Percentiles rank a stretch among this genome's conserved stretches.
phyloP scores from a whole-genome alignment of 257 asterid genomes.

The Penstemon newberryi region DNA sequence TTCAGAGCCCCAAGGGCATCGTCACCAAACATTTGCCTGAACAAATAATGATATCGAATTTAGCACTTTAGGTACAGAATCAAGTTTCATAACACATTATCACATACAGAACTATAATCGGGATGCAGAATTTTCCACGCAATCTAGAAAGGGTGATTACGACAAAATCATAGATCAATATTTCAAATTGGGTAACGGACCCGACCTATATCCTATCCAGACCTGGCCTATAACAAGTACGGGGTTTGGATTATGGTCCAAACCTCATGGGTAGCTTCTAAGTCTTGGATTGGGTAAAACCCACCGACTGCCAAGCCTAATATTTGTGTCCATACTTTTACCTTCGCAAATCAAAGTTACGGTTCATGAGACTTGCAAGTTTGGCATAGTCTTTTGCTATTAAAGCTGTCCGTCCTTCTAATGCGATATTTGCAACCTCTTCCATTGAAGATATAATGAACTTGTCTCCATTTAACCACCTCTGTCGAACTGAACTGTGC shows the following conservation, averaged over 20 bases:
- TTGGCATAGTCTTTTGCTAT: conserved; percentile 60
- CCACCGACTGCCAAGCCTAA: no score
- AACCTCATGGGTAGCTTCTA: no score
- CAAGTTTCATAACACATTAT: neutral
- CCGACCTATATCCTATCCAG: no score
- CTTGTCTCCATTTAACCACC: conserved; percentile 87
- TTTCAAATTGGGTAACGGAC: neutral
- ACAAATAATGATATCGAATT: neutral
- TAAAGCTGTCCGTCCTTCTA: conserved; percentile 69
- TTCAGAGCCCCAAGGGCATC: conserved; percentile 80
- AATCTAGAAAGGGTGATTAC: neutral
- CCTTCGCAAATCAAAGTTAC: conserved; percentile 86
- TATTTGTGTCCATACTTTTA: conserved; percentile 16
- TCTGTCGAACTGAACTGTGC: conserved; percentile 82
- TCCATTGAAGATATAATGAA: conserved; percentile 78
- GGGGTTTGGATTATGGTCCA: no score
- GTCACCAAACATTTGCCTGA: conserved; percentile 86
- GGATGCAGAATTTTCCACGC: neutral
- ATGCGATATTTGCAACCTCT: conserved; percentile 78
- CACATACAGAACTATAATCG: no score
- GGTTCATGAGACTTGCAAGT: conserved; percentile 80
- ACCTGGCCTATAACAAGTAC: no score
- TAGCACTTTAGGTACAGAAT: neutral
- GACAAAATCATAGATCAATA: neutral
- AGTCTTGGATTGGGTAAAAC: no score